These are phyloP conservation scores for Margaritispora aquatica DNA, from an alignment of 495 filamentous ascomycete genomes.

Conservation along the genomic window DNA sequence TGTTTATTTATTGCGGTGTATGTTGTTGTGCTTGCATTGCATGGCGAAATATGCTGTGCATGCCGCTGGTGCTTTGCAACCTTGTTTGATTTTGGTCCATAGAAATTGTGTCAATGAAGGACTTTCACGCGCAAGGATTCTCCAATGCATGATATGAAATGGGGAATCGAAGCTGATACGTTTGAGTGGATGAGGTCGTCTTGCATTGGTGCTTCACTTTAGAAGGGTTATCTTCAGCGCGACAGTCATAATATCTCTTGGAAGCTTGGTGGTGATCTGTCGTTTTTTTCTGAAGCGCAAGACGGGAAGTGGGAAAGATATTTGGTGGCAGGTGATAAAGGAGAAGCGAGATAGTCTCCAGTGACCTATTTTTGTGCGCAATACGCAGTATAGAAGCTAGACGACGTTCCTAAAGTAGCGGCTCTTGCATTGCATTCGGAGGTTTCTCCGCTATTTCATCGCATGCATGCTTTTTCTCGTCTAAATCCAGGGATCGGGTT, in stretches of 20 bases:
- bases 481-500: neutral
- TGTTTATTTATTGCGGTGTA: neutral
- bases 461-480: neutral
- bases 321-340: neutral
- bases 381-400: neutral
- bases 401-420: neutral
- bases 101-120: neutral
- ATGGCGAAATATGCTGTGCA: neutral
- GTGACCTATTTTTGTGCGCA: neutral
- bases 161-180: neutral
- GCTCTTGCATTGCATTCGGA: neutral
- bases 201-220: neutral
- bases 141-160: neutral
- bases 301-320: neutral
- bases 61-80: neutral
- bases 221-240: neutral
- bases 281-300: neutral
- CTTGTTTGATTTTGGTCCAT: neutral
- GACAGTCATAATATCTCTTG: neutral
- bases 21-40: neutral
- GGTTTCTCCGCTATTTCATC: neutral
- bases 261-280: neutral
- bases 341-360: neutral
- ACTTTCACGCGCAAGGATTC: neutral
- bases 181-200: neutral